Evolutionary conservation across 1,284 basidiomycete genomes (phyloP).

Genomic region (Schizopora paradoxa): DNA sequence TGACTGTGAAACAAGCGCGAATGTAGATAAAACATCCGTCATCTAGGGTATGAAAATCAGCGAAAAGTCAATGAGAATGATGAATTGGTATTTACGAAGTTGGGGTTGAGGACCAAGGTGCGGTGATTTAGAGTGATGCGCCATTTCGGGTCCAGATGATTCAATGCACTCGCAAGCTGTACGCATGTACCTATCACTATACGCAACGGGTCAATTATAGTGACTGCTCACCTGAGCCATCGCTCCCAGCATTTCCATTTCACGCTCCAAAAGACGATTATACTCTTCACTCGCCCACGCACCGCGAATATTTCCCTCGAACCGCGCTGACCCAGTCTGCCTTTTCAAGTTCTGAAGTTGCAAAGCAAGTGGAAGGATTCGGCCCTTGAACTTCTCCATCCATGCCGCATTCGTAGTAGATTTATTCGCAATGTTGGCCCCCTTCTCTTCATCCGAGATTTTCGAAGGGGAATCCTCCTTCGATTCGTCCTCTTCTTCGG

Average conservation of each 20-base stretch:
- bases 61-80: background rate
- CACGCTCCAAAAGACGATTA: conserved; percentile 33
- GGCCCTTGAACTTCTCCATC: conserved; percentile 16
- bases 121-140: conserved; percentile 34
- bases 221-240: conserved; percentile 34
- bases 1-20: conserved; percentile 41
- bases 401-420: conserved; percentile 38
- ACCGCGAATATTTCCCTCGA: conserved; percentile 46
- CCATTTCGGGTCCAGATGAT: conserved; percentile 35
- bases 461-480: conserved; percentile 36
- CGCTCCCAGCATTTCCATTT: conserved; percentile 39
- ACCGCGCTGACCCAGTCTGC: conserved; percentile 37
- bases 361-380: conserved; percentile 27
- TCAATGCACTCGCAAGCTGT: conserved; percentile 39
- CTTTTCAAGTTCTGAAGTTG: conserved; percentile 34
- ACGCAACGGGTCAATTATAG: background rate
- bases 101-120: conserved; percentile 43
- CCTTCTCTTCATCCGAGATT: conserved; percentile 25
- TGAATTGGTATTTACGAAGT: conserved; percentile 32
- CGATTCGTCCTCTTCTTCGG: conserved; percentile 21
- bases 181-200: conserved; percentile 3
- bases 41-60: conserved; percentile 27
- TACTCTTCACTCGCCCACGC: conserved; percentile 48
- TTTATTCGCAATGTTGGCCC: conserved; percentile 27
- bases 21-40: conserved; percentile 40